Percentiles rank a stretch among this genome's conserved stretches.
Evolutionary conservation across 345 rosid genomes (phyloP).

Genomic region (Odontarrhena argentea): DNA sequence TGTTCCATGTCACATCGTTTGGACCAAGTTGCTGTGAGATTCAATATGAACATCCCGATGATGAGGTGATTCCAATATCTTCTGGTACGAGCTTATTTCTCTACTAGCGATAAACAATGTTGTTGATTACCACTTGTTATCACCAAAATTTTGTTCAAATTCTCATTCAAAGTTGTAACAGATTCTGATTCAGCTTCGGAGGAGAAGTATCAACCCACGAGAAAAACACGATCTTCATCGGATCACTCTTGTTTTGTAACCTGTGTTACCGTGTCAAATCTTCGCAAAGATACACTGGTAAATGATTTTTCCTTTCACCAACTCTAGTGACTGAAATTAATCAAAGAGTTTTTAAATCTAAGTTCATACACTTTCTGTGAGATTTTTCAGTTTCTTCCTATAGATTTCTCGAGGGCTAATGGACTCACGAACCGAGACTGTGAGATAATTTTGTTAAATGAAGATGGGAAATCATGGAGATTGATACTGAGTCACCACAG

Average conservation of each 20-base stretch:
- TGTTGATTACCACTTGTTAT: no score
- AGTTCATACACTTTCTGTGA: background rate
- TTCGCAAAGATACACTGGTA: slow-evolving; percentile 14
- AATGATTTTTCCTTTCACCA: background rate
- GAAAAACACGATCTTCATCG: slow-evolving; percentile 5
- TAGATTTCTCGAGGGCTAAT: slow-evolving; percentile 7
- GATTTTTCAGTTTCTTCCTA: slow-evolving; percentile 11
- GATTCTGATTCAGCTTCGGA: slow-evolving; percentile 19
- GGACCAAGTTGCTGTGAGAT: slow-evolving; percentile 33
- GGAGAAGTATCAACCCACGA: slow-evolving; percentile 1
- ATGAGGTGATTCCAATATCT: background rate
- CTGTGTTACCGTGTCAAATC: slow-evolving; percentile 18
- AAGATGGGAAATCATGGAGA: slow-evolving; percentile 12
- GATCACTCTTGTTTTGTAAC: slow-evolving; percentile 24
- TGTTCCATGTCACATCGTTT: slow-evolving; percentile 28
- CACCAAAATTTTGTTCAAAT: background rate
- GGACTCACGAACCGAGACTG: slow-evolving; percentile 5
- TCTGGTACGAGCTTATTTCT: slow-evolving; percentile 24
- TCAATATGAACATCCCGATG: slow-evolving; percentile 6
- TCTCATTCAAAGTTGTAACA: slow-evolving; percentile 3
- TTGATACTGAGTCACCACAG: background rate
- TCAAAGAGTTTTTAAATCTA: background rate
- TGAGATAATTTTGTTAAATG: slow-evolving; percentile 15
- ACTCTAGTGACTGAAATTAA: no score
- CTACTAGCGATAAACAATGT: no score